phyloP scores from a whole-genome alignment of 352 stramenopile species.

The Globisporangium abappressorium region DNA sequence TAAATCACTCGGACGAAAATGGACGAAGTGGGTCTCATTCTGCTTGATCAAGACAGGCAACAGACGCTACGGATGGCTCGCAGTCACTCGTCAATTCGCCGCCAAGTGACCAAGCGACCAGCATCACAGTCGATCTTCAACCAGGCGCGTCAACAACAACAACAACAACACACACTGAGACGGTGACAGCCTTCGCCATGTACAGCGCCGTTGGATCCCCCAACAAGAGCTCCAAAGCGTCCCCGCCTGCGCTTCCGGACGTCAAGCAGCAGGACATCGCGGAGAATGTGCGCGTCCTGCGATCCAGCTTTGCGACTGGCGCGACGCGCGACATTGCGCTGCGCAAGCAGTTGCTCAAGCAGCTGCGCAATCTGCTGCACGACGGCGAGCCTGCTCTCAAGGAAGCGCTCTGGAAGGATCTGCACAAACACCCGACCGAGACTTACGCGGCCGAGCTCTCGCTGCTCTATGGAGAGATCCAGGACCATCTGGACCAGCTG shows the following conservation, averaged over 20 bases:
- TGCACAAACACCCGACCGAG: constrained; percentile 77
- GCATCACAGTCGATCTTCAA: not conserved
- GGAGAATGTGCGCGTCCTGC: not conserved
- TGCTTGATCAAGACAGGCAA: too few relatives aligned
- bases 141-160: too few relatives aligned
- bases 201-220: not conserved
- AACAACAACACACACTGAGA: too few relatives aligned
- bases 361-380: constrained; percentile 51
- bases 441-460: constrained; percentile 47
- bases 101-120: not conserved
- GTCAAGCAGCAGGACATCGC: not conserved
- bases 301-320: not conserved
- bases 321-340: not conserved
- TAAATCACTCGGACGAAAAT: not conserved
- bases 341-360: constrained; percentile 8
- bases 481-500: constrained; percentile 77
- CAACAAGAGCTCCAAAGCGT: too few relatives aligned
- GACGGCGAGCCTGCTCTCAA: constrained; percentile 47
- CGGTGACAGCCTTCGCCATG: too few relatives aligned
- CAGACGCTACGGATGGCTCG: not conserved
- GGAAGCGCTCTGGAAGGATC: constrained; percentile 56
- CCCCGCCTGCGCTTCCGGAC: not conserved
- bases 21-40: not conserved
- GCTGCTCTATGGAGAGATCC: constrained; percentile 56
- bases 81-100: constrained; percentile 1